Base-by-base conservation (phyloP, 1,139 yeast species). In the Pichia sp. region DNA sequence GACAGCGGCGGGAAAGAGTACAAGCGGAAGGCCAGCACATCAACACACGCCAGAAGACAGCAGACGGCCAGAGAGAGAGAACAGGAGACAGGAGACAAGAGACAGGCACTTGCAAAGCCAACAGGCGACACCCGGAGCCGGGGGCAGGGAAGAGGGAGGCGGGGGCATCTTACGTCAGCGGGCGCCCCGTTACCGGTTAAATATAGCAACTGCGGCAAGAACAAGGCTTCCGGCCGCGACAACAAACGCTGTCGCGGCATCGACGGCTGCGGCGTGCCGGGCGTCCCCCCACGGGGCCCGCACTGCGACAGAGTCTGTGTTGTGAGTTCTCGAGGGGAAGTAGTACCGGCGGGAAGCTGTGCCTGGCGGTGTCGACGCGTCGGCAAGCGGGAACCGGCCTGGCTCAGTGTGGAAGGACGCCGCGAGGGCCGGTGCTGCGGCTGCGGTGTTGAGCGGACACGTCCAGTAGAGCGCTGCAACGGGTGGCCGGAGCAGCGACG, bases 381-480 rank as follows among this genome's bases (percentile, higher is more conserved):
- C 37, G 18, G 18, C 37, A 2, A 34, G 37, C 16, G 42, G 23
- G 42, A 39, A 39, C 9, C 42, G 42, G 16, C 42, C 42, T n/a
- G 26, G 26, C 26, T 39, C 42, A 25, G 12, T 9, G 42, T 39
- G 19, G 42, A 39, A 39, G 26, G 42, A 39, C 7, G 26, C 42
- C 3, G 23, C 26, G n/a, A 39, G 9, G 7, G 28, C 28, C 28
- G 42, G 23, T 12, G 25, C 25, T 2, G 41, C 16, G 10, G 37
- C 34, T 10, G 45, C 50, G 6, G 31, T 41, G n/a, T 21, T 7
- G 10, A 50, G 25, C 3, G 46, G 48, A 52, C 70, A 66, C 36
- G 54, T 54, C 68, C 67, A 66, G 49, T 62, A 66, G 5, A 66
- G 41, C 18, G 58, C 50, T 0, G 60, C 66, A 12, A 42, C 48